Evolutionary conservation across 228 moss, liverwort and hornwort genomes (phyloP).

Genomic region (Sphagnum magellanicum): DNA sequence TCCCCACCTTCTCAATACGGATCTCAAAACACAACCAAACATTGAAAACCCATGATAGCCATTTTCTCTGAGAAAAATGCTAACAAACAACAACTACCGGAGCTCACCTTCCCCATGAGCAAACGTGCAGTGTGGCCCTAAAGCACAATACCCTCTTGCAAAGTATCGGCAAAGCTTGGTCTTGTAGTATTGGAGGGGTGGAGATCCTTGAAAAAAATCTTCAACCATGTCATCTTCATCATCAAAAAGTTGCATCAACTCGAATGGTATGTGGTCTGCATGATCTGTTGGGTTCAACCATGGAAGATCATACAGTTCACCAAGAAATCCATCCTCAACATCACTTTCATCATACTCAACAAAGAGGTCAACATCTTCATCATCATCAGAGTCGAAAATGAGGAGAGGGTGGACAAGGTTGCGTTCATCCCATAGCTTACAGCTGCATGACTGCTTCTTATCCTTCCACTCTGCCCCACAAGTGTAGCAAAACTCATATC

Average conservation of each 20-base stretch:
- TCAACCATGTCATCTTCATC: background rate
- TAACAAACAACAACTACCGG: conserved; percentile 13
- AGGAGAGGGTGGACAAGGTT: conserved; percentile 39
- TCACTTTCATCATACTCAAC: conserved; percentile 13
- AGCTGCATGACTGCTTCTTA: conserved; percentile 48
- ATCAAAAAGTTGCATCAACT: background rate
- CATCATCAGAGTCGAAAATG: conserved; percentile 33
- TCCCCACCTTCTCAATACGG: too few species aligned
- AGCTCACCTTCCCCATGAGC: conserved; percentile 57
- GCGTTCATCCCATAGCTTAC: conserved; percentile 58
- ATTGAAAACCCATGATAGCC: too few species aligned
- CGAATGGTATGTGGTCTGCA: background rate
- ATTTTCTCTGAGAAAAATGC: background rate
- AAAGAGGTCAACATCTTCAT: conserved; percentile 15
- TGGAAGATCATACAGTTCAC: conserved; percentile 17
- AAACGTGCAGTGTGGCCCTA: conserved; percentile 32
- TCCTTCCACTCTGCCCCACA: conserved; percentile 55
- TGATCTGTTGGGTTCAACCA: conserved; percentile 17
- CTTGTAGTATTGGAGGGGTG: conserved; percentile 13
- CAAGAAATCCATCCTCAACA: conserved; percentile 15
- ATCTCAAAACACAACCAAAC: too few species aligned
- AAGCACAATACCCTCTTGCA: conserved; percentile 29
- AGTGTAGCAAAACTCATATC: conserved; percentile 56
- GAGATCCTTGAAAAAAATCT: too few species aligned
- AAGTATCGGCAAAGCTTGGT: conserved; percentile 50